A percentile compares a stretch with the other conserved stretches of the same genome.
Conservation (phyloP, 495 filamentous ascomycete species). For the Thermochaetoides thermophila region DNA sequence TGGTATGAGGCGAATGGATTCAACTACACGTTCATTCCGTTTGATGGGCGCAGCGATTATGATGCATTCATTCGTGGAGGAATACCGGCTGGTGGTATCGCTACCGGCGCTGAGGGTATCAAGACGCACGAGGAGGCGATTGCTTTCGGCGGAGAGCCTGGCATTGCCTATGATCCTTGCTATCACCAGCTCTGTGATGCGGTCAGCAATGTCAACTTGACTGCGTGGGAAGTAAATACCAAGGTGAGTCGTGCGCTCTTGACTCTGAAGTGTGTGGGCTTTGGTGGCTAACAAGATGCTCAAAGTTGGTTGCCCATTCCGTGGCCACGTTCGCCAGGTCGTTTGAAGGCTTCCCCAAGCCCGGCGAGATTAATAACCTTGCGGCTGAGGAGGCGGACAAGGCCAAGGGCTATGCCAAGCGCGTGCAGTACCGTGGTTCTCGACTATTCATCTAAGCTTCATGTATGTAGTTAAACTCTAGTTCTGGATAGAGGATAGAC, state of each 20-base stretch:
- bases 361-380: too few species aligned
- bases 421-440: too few species aligned
- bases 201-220: conserved; percentile 32
- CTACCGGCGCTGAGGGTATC: conserved; percentile 46
- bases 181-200: conserved; percentile 43
- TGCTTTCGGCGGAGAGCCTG: conserved; percentile 38
- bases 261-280: too few species aligned
- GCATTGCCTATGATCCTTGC: conserved; percentile 38
- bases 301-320: conserved; percentile 37
- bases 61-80: conserved; percentile 38
- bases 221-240: conserved; percentile 39
- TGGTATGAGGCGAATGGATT: conserved; percentile 33
- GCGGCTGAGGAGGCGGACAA: too few species aligned
- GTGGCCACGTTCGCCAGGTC: conserved; percentile 39
- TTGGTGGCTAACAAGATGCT: background rate
- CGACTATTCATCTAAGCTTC: too few species aligned
- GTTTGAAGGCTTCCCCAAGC: conserved; percentile 37
- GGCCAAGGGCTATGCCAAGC: too few species aligned
- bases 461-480: too few species aligned
- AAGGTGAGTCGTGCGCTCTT: conserved; percentile 21
- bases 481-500: too few species aligned
- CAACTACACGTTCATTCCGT: conserved; percentile 38
- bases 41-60: conserved; percentile 43
- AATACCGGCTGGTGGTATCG: conserved; percentile 42
- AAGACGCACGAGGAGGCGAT: conserved; percentile 35